These are phyloP conservation scores for Pseudomassariella vexata DNA, from an alignment of 2,329 filamentous ascomycete genomes.

Conservation along the genomic window DNA sequence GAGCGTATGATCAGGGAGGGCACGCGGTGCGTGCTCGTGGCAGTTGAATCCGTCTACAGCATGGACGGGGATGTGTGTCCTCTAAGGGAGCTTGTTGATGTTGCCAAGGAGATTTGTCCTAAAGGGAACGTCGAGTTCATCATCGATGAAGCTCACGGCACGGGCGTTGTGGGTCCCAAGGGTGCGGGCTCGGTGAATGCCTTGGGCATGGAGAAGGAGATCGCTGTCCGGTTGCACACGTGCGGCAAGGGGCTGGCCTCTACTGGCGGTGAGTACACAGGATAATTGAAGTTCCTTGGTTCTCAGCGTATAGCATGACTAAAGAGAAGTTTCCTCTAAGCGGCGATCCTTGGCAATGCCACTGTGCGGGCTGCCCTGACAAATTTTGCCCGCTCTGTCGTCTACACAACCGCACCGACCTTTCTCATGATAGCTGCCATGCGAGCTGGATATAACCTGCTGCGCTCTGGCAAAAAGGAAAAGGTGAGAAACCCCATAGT, in stretches of 20 bases:
- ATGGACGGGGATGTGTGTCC: conserved; percentile 42
- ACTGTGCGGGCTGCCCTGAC: conserved; percentile 7
- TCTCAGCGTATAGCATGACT: no score
- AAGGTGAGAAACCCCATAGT: no score
- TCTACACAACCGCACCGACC: conserved; percentile 34
- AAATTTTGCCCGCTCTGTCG: conserved; percentile 27
- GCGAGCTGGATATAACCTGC: conserved; percentile 22
- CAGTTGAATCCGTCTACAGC: conserved; percentile 37
- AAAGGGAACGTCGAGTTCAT: conserved; percentile 39
- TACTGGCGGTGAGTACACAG: conserved; percentile 23
- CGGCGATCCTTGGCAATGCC: conserved; percentile 15
- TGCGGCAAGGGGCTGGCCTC: conserved; percentile 48
- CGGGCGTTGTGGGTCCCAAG: conserved; percentile 40
- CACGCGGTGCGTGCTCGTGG: conserved; percentile 27
- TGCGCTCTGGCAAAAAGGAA: conserved; percentile 28
- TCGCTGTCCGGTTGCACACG: conserved; percentile 44
- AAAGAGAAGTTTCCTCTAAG: no score
- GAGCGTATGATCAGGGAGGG: conserved; percentile 18
- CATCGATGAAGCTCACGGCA: conserved; percentile 51
- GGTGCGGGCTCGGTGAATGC: conserved; percentile 43
- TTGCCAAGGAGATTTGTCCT: conserved; percentile 26
- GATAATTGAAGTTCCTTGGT: no score
- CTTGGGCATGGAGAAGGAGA: conserved; percentile 42
- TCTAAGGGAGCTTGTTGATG: conserved; percentile 28
- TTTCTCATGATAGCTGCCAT: conserved; percentile 34